Base-by-base conservation (phyloP, 495 filamentous ascomycete species). In the Penicillium macrosclerotiorum region DNA sequence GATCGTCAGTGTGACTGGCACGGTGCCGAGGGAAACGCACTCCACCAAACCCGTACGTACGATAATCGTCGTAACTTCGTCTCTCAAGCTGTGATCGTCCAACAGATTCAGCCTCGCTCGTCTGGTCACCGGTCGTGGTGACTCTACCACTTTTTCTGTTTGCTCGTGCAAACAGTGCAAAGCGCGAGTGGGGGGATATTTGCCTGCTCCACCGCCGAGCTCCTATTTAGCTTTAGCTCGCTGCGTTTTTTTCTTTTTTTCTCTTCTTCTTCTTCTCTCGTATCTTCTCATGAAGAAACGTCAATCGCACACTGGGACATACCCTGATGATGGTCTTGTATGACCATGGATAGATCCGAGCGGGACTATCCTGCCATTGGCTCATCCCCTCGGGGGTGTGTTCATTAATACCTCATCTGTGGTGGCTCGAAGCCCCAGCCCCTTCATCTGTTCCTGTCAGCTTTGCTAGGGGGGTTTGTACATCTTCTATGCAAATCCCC, bases 141-240 rank as follows among this genome's bases (percentile, higher is more conserved):
- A 37, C 30, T 38, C 32, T 29, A 29, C 24, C 45, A 52, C 38
- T 52, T 50, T 63, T 59, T 62, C 54, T 59, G 46, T 49, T 54
- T 50, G 35, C 34, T 43, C 45, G 45, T 52, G 51, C 66, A 69
- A 68, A 65, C 64, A 45, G 17, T 48, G 56, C 62, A 65, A 67
- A 67, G 24, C 22, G 20, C 13, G 22, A 24, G 34, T 46, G 34
- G 33, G 31, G 13, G 11, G 33, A 24, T 36, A 9, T 34, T 6
- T 34, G 14, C 18, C n/a, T 19, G 38, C 31, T 53, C 55, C 55
- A 51, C 54, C 35, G 13, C 17, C 29, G 16, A 39, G 37, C n/a
- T 29, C 24, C 26, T 53, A 53, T 59, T 55, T 55, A 49, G 40
- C 37, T 48, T 36, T 44, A 26, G 37, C 31, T 24, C 47, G 36